These are phyloP conservation scores for barley (Hordeum vulgare) DNA, from an alignment of 176 grass and related monocot species.

Conservation along the genomic window MorexV3_pseudomolecules_assembly NC_058518.1:460308949-460309448, in stretches of 20 bases:
- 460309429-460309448: constrained; percentile 50
- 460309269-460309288: too few relatives aligned
- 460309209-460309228: too few relatives aligned
- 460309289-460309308: too few relatives aligned
- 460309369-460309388: constrained; percentile 58
- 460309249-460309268: too few relatives aligned
- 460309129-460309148: background rate
- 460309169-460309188: too few relatives aligned
- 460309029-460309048: constrained; percentile 75
- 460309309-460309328: too few relatives aligned
- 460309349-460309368: constrained; percentile 73
- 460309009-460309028: constrained; percentile 63
- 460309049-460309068: constrained; percentile 56
- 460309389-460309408: constrained; percentile 51
- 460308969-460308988: constrained; percentile 41
- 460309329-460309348: too few relatives aligned
- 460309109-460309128: constrained; percentile 53
- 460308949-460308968: constrained; percentile 52
- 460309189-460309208: too few relatives aligned
- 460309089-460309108: constrained; percentile 53
- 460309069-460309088: constrained; percentile 44
- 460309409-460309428: constrained; percentile 60
- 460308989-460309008: constrained; percentile 46
- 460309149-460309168: too few relatives aligned
- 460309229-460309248: too few relatives aligned